These are phyloP conservation scores for Bocquillonia castaneifolia DNA, from an alignment of 441 rosid genomes.

Conservation along the genomic window DNA sequence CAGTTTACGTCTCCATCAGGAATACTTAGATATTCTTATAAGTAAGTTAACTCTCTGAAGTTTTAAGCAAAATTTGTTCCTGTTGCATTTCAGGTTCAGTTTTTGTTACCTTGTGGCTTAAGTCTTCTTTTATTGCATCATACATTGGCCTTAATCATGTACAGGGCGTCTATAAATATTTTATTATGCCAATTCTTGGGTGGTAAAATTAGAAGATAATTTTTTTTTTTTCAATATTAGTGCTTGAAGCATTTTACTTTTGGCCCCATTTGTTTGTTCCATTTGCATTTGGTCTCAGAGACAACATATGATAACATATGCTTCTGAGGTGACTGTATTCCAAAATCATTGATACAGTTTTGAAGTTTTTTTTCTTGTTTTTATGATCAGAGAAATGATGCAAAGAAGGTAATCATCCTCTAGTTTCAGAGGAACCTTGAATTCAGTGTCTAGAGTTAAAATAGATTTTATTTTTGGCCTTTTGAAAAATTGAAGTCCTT, in stretches of 20 bases:
- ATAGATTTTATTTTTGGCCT: background rate
- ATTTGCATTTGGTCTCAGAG: background rate
- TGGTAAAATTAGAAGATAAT: background rate
- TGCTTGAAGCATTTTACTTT: background rate
- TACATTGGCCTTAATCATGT: background rate
- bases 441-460: background rate
- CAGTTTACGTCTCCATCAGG: constrained; percentile 67
- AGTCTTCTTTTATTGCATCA: background rate
- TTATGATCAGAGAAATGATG: background rate
- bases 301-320: background rate
- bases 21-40: constrained; percentile 67
- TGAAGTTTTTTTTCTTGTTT: background rate
- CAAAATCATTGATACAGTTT: background rate
- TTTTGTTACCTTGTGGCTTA: background rate
- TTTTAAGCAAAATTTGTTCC: background rate
- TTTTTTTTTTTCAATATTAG: background rate
- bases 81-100: background rate
- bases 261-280: background rate
- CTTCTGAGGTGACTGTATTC: background rate
- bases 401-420: background rate
- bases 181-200: background rate
- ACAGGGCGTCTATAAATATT: background rate
- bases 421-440: constrained; percentile 5
- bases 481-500: background rate
- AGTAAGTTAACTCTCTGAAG: constrained; percentile 42